phyloP scores from a whole-genome alignment of 2,329 filamentous ascomycete genomes.

The Daldinia sp. region DNA sequence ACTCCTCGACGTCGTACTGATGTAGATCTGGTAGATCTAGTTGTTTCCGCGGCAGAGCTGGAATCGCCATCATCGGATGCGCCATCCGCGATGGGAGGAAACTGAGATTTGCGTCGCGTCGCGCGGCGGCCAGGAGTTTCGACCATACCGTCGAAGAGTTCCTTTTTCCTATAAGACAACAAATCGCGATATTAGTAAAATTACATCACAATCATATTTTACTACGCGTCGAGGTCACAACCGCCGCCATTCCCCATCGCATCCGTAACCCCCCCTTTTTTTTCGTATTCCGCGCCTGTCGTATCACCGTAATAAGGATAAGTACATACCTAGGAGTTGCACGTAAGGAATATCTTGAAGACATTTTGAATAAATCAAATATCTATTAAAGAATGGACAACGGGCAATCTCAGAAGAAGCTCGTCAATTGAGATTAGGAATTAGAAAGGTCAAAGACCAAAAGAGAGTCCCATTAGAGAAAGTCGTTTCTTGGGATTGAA shows the following conservation, averaged over 20 bases:
- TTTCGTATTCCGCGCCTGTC: background rate
- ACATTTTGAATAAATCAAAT: slow-evolving; percentile 40
- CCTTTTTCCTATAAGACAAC: slow-evolving; percentile 65
- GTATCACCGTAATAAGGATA: slow-evolving; percentile 13
- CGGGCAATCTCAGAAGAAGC: slow-evolving; percentile 44
- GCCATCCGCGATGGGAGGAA: slow-evolving; percentile 54
- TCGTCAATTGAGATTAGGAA: slow-evolving; percentile 36
- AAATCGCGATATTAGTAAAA: slow-evolving; percentile 18
- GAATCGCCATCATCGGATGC: slow-evolving; percentile 65
- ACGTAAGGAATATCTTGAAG: slow-evolving; percentile 46
- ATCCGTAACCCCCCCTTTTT: background rate
- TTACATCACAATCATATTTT: background rate
- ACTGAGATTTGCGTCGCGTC: slow-evolving; percentile 64
- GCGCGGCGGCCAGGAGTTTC: slow-evolving; percentile 65
- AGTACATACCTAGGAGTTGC: slow-evolving; percentile 47
- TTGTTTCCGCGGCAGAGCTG: slow-evolving; percentile 60
- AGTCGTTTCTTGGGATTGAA: slow-evolving; percentile 9
- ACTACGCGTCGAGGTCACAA: background rate
- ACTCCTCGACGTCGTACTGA: slow-evolving; percentile 60
- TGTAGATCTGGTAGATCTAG: slow-evolving; percentile 49
- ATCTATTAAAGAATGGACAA: slow-evolving; percentile 45
- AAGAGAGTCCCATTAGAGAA: slow-evolving; percentile 11
- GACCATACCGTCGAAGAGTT: slow-evolving; percentile 71
- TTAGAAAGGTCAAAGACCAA: slow-evolving; percentile 13
- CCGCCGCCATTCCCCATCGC: background rate